Evolutionary conservation across 176 grass and related monocot genomes (phyloP).

Genomic region (Echinochloa phyllopogon): DNA sequence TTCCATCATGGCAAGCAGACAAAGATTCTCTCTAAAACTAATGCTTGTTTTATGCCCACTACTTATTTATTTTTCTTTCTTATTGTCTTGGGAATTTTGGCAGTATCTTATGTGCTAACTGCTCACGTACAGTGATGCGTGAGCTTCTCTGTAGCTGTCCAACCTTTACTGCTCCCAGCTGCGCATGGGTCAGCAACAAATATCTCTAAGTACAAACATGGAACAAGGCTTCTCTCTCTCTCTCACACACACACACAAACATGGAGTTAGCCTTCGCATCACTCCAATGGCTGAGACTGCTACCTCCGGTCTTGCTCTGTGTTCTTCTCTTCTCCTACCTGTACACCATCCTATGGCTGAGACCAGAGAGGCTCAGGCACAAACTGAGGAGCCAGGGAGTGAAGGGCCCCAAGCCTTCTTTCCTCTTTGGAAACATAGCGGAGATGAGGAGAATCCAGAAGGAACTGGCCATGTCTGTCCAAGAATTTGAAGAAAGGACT

Average conservation of each 20-base stretch:
- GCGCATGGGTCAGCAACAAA: neutral
- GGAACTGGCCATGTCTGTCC: constrained; percentile 16
- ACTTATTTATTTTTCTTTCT: no score
- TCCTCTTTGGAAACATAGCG: constrained; percentile 67
- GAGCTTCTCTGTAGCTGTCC: neutral
- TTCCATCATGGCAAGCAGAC: no score
- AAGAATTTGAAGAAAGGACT: neutral
- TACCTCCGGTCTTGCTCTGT: constrained; percentile 11
- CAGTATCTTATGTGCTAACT: neutral
- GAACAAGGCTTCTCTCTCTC: neutral
- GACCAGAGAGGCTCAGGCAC: constrained; percentile 58
- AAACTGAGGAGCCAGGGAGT: constrained; percentile 72
- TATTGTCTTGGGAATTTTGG: no score
- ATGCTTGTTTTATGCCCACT: no score
- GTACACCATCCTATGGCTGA: constrained; percentile 50
- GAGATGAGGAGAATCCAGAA: constrained; percentile 68
- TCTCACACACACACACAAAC: no score
- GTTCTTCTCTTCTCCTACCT: constrained; percentile 41
- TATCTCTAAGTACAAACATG: no score
- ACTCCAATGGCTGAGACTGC: neutral
- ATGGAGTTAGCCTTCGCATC: constrained; percentile 14
- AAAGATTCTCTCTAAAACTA: no score
- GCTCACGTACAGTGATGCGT: neutral
- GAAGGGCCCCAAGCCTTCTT: constrained; percentile 67
- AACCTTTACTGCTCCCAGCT: neutral